Conservation (phyloP, 306 rosid species). For the Malus sieversii region DNA sequence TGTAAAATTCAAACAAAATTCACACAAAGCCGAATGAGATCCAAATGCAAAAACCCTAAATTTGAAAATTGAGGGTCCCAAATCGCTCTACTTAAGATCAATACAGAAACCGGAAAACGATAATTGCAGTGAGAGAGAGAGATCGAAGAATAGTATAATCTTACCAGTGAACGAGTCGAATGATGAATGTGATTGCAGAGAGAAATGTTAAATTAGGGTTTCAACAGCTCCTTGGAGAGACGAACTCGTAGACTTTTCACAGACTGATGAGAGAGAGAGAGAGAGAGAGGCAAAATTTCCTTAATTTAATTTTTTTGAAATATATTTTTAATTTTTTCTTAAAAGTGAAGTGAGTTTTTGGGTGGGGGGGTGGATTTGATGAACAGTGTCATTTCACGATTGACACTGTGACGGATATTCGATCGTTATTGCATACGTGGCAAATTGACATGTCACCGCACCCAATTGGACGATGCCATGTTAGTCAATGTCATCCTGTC, state of each 20-base stretch:
- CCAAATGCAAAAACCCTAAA: background rate
- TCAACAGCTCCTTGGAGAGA: background rate
- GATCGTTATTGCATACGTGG: background rate
- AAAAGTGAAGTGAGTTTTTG: no score
- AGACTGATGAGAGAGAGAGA: background rate
- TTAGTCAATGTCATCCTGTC: background rate
- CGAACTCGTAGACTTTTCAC: background rate
- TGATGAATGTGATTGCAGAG: background rate
- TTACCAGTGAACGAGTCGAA: constrained; percentile 12
- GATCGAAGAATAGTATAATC: background rate
- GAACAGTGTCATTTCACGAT: background rate
- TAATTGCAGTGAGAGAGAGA: constrained; percentile 1
- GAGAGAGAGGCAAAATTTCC: background rate
- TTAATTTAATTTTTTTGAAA: background rate
- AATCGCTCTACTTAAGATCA: background rate
- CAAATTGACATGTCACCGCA: background rate
- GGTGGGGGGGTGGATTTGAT: constrained; percentile 1
- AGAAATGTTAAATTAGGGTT: background rate
- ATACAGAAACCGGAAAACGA: background rate
- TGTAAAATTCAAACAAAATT: background rate
- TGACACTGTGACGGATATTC: background rate
- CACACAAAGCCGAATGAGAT: background rate
- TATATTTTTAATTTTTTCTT: background rate
- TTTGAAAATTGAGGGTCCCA: background rate
- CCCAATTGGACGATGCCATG: background rate